A percentile compares a stretch with the other conserved stretches of the same genome.
Evolutionary conservation across 2,329 filamentous ascomycete genomes (phyloP).

Genomic region (Cladosporium colombiae): DNA sequence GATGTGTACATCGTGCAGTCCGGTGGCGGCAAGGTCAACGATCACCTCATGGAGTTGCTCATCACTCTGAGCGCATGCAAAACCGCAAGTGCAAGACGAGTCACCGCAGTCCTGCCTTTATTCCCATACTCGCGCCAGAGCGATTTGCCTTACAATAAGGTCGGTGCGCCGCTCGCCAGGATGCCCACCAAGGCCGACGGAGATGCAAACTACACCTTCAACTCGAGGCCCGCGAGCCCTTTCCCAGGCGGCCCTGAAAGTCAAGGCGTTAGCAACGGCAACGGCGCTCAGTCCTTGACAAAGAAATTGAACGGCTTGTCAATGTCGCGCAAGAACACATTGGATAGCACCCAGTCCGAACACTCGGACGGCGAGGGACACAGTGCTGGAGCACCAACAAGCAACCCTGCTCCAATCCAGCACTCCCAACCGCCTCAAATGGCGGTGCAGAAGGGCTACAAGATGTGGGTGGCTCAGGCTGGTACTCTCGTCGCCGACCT

Average conservation of each 20-base stretch:
- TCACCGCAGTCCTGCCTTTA: conserved; percentile 90
- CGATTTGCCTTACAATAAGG: conserved; percentile 95
- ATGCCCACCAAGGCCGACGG: conserved; percentile 53
- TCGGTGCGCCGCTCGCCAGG: conserved; percentile 82
- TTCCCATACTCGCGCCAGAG: conserved; percentile 97
- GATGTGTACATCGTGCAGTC: conserved; percentile 99
- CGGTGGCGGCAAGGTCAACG: conserved; percentile 88
- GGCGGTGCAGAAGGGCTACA: conserved; percentile 78
- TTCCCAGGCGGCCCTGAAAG: conserved; percentile 70
- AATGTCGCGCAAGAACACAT: conserved; percentile 47
- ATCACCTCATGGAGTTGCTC: conserved; percentile 92
- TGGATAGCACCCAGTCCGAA: conserved; percentile 35
- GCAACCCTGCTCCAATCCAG: conserved; percentile 39
- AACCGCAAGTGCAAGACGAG: conserved; percentile 84
- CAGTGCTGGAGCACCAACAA: background rate
- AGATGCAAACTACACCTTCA: conserved; percentile 77
- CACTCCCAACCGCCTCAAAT: conserved; percentile 65
- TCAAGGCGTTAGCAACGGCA: conserved; percentile 59
- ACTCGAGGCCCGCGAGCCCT: conserved; percentile 87
- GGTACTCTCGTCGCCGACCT: conserved; percentile 93
- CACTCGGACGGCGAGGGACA: conserved; percentile 21
- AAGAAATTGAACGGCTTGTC: conserved; percentile 71
- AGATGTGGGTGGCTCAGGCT: conserved; percentile 97
- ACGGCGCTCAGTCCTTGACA: conserved; percentile 67
- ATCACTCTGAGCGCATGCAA: conserved; percentile 99